Base-by-base conservation (phyloP, 2,329 filamentous ascomycete species). In the Scedosporium minutisporum region DNA sequence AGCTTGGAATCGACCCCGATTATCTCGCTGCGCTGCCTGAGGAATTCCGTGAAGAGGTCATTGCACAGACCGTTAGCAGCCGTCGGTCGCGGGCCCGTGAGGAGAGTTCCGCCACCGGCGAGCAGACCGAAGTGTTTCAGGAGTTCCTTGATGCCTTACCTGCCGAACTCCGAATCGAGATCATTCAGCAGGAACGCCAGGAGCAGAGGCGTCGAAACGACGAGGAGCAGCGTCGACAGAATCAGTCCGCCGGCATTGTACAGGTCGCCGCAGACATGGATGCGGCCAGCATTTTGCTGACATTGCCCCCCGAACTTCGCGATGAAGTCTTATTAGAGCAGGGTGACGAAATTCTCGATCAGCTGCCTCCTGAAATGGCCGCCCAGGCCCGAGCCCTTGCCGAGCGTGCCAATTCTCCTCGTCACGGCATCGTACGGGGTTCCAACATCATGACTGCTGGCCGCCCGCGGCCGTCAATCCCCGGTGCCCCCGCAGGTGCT, bases 21-120 rank as follows among this genome's bases (percentile, higher is more conserved):
- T 99, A 97, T 74, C 84, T 99, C 6, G 91, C 95, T 64, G 96
- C 93, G n/a, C 78, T 99, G n/a, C 95, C 95, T 0, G 95, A 99
- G 68, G 96, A 99, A 65, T 87, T 97, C 71, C 85, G 95, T 57
- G 93, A 97, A 73, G 95, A 99, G 72, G 95, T 99, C 58, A 90
- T 99, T 66, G 91, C 96, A 73, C 87, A 93, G 65, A 92, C 96
- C 64, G 84, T 96, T 66, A 91, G 90, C 61, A 87, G 91, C 66
- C 85, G 93, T 67, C 87, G 93, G 65, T 89, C 89, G 6, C 86
- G 95, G 73, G 90, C 91, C 51, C 75, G 88, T 71, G 73, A 89
- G 78, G 76, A 86, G 72, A 85, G 84, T 23, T 83, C 82, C 62
- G 82, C 84, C 27, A 84, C 86, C 18, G 90, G 93, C 64, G 87